Evolutionary conservation across 2,329 filamentous ascomycete species (phyloP).

Genomic region (Plenodomus biglobosus): DNA sequence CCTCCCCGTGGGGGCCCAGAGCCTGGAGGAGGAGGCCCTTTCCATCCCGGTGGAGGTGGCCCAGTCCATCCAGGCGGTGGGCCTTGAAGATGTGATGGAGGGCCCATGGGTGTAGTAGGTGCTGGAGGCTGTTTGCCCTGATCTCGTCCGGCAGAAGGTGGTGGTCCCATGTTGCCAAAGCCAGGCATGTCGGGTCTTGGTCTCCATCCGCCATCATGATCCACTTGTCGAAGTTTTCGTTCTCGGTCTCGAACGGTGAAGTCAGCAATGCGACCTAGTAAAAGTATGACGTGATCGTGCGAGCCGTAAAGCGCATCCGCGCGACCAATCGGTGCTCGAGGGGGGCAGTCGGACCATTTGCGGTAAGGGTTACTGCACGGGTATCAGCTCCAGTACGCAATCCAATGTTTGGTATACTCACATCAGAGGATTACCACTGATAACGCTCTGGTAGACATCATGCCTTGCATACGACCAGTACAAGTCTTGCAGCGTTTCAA

Average conservation of each 20-base stretch:
- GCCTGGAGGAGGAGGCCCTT: slow-evolving; percentile 19
- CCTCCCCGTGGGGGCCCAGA: slow-evolving; percentile 13
- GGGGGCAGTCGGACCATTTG: slow-evolving; percentile 83
- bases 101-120: slow-evolving; percentile 24
- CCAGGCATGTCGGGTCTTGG: slow-evolving; percentile 54
- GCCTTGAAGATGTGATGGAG: slow-evolving; percentile 30
- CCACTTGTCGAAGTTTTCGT: slow-evolving; percentile 72
- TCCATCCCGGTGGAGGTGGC: slow-evolving; percentile 19
- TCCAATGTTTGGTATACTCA: slow-evolving; percentile 55
- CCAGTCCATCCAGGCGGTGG: slow-evolving; percentile 27
- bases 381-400: slow-evolving; percentile 21
- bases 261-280: slow-evolving; percentile 76
- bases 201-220: slow-evolving; percentile 58
- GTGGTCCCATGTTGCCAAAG: slow-evolving; percentile 42
- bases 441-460: slow-evolving; percentile 85
- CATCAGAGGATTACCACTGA: slow-evolving; percentile 84
- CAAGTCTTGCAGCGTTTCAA: slow-evolving; percentile 79
- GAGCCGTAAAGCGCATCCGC: slow-evolving; percentile 82
- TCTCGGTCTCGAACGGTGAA: slow-evolving; percentile 77
- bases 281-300: slow-evolving; percentile 81
- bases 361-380: slow-evolving; percentile 70
- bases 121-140: slow-evolving; percentile 19
- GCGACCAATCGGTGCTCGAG: slow-evolving; percentile 75
- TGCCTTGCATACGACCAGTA: slow-evolving; percentile 98
- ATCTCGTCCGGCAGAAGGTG: slow-evolving; percentile 23